Evolutionary conservation across 148 eudicot genomes (phyloP), one percentile per base, ranked within the genome.

Genomic region (Suaeda aralocaspica): DNA sequence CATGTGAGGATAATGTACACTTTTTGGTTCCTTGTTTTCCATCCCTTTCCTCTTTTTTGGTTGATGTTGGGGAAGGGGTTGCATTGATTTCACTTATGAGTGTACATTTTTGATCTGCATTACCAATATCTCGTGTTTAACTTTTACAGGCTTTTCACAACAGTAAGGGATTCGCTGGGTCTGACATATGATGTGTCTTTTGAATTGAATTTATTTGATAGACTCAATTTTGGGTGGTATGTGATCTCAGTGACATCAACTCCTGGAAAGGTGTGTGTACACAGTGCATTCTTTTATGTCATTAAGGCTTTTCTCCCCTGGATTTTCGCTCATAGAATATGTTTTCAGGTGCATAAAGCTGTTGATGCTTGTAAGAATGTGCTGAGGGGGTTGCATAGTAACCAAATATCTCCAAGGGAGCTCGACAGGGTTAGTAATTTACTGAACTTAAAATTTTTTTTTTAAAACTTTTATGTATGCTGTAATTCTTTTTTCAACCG

Each of bases 331-430:
- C 48, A 66, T 74, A 29, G 29, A 44, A 67, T 22, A 22, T 62
- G 45, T 65, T 31, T 81, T 24, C 83, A 94, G 98, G 98, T 91
- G 49, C 84, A 87, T 77, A 87, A 87, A 86, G 98, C 98, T 66
- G 98, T 94, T 80, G 98, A 94, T 71, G 98, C 98, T 75, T 94
- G 97, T 89, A 94, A 91, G 82, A 84, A 77, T 86, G 98, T 94
- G 66, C 89, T 94, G 25, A 84, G 98, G 74, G 96, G 96, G 67
- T 83, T 94, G 83, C 86, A 89, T 63, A 83, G 89, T 83, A 87
- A 85, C 77, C 75, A 67, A 78, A 81, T 94, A 76, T 76, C 81
- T 52, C 87, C 85, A 73, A 87, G 92, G 66, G 97, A 94, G 84
- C 79, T 94, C 67, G 97, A 91, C 72, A 85, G 98, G 87, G 98